Base-by-base conservation (phyloP, 257 asterid genomes). In the Anisodus tanguticus region DNA sequence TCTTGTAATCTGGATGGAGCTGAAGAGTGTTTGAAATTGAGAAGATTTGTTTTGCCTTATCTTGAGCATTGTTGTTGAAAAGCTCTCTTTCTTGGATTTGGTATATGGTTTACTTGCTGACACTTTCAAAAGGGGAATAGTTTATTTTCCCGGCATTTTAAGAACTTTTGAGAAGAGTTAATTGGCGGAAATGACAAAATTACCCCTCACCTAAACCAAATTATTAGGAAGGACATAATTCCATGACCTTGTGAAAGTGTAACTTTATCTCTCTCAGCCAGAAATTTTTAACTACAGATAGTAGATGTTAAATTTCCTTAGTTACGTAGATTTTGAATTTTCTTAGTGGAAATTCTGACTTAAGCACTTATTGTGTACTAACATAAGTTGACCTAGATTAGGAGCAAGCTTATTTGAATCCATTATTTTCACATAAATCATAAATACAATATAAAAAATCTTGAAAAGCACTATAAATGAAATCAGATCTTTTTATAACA, bases 121-220 rank as follows among this genome's bases (percentile, higher is more conserved):
- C 89, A 87, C 67, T 89, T 86, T 93, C 97, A 86, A 88, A 89
- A 81, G 84, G 89, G 89, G 93, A 88, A 93, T 88, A 86, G 93
- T 89, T 88, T 91, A 86, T 68, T 62, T 81, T 87, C 88, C 89
- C 87, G 87, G 86, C 83, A 85, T 83, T 84, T 82, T 82, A 82
- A 82, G 87, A 85, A 83, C 63, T 84, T 59, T 51, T 5, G 8
- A 8, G 58, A 15, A 12, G 72, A 4, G 10, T 39, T 9, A 6
- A 43, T 12, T 8, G 1, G 6, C 2, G 2, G 79, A 90, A 87
- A 88, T 89, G 79, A 86, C 90, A 0, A 15, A 60, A 66, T 9
- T 72, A 31, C 76, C 91, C 91, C 9, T 80, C 3, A 41, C 47
- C 19, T 76, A 9, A 12, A 4, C 22, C 39, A 1, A 64, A 43